phyloP scores from a whole-genome alignment of 2,329 filamentous ascomycete species.

The Aspergillus sp. region DNA sequence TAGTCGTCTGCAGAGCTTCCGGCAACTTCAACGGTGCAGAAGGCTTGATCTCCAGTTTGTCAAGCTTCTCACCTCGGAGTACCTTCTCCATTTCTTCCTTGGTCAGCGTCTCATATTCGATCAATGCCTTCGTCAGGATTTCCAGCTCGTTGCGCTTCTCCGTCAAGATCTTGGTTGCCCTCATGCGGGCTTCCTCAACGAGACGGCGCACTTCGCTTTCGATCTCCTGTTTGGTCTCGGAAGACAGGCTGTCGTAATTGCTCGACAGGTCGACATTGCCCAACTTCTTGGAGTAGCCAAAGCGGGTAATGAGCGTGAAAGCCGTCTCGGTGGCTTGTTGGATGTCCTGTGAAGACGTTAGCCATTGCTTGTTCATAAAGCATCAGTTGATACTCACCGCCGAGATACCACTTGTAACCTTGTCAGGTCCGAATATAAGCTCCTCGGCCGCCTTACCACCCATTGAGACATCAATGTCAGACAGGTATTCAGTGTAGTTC shows the following conservation, averaged over 20 bases:
- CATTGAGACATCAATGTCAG: slow-evolving; percentile 75
- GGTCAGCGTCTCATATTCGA: slow-evolving; percentile 91
- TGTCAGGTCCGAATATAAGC: slow-evolving; percentile 85
- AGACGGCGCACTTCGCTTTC: slow-evolving; percentile 84
- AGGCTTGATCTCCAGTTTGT: slow-evolving; percentile 60
- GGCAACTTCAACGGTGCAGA: slow-evolving; percentile 66
- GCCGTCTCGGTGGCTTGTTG: slow-evolving; percentile 77
- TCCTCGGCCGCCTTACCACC: slow-evolving; percentile 88
- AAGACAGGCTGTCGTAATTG: slow-evolving; percentile 78
- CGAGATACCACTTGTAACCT: slow-evolving; percentile 85
- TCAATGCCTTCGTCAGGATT: slow-evolving; percentile 78
- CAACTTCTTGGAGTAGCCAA: slow-evolving; percentile 84
- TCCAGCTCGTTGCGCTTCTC: slow-evolving; percentile 82
- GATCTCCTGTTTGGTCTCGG: slow-evolving; percentile 81
- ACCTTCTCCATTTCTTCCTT: slow-evolving; percentile 89
- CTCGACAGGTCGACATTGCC: slow-evolving; percentile 86
- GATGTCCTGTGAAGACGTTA: slow-evolving; percentile 64
- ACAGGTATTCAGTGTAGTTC: slow-evolving; percentile 80
- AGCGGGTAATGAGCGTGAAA: slow-evolving; percentile 82
- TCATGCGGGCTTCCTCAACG: slow-evolving; percentile 75
- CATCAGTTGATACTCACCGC: slow-evolving; percentile 54
- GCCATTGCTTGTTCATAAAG: background rate
- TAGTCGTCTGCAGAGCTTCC: slow-evolving; percentile 40
- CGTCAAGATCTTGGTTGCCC: slow-evolving; percentile 69
- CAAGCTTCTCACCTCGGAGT: slow-evolving; percentile 78